Evolutionary conservation across 208 protist species (phyloP), one percentile per base, ranked within the genome.

Genomic region (Trypanosoma brucei): DNA sequence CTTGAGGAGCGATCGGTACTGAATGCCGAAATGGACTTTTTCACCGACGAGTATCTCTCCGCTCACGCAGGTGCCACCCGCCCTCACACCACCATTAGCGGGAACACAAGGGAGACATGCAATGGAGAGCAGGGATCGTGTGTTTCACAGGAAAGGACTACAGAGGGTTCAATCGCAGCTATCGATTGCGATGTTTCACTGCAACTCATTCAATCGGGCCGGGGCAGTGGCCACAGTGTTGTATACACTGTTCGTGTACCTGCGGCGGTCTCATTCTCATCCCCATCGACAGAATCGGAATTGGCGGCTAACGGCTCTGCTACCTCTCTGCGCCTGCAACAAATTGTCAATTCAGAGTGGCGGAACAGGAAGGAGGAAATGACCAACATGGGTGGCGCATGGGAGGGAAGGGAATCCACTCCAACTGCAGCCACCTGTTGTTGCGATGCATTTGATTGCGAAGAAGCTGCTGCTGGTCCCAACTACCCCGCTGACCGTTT

Each of bases 21-120:
- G 2, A 50, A 46, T 42, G 4, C 14, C 38, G 60, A 69, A 6
- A 62, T 69, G 55, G 63, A 69, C 30, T 60, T 69, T 40, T 69
- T 69, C 40, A 38, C 55, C 14, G 63, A 69, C 48, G 55, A 69
- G 2, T 56, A 46, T 45, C 30, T 42, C 36, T 33, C 52, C 0
- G 13, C n/a, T 42, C 2, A 7, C 33, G 2, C 36, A 13, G 37
- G 22, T 39, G 14, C 49, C 38, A 13, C 51, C 3, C 36, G 37
- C 22, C 5, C 54, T 13, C 6, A 38, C 1, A 8, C 9, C 14
- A 42, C 42, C 31, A 48, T 0, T 46, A 34, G 5, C 8, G 50
- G 30, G n/a, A 34, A 31, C 31, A n/a, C 6, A 54, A 31, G 22
- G 30, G 22, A 54, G 50, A 8, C 50, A 54, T 8, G 30, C 22